A percentile compares a stretch with the other conserved stretches of the same genome.
Evolutionary conservation across 208 protist genomes (phyloP).

Genomic region (Leishmania aethiopica): DNA sequence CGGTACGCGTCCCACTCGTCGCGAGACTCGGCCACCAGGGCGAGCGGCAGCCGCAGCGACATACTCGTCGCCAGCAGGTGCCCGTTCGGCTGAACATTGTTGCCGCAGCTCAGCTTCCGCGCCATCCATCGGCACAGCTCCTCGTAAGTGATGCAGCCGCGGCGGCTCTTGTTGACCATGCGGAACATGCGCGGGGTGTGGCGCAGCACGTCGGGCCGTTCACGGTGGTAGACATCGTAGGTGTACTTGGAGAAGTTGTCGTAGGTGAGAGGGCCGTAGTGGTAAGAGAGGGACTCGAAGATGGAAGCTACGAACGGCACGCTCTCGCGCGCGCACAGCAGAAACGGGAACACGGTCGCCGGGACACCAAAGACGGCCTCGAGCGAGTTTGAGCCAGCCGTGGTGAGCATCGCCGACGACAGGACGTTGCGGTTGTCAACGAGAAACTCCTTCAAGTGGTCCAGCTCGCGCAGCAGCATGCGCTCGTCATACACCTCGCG

Average conservation of each 20-base stretch:
- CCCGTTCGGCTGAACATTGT: constrained; percentile 60
- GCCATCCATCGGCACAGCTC: constrained; percentile 88
- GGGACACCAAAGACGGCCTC: constrained; percentile 88
- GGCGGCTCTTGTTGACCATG: constrained; percentile 72
- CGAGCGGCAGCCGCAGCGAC: constrained; percentile 77
- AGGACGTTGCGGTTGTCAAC: constrained; percentile 73
- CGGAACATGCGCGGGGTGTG: constrained; percentile 84
- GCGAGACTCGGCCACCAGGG: constrained; percentile 59
- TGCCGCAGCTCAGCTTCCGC: constrained; percentile 77
- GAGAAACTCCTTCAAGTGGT: constrained; percentile 75
- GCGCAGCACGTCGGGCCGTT: constrained; percentile 65
- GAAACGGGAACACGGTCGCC: constrained; percentile 85
- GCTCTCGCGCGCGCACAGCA: constrained; percentile 76
- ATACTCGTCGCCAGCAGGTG: constrained; percentile 73
- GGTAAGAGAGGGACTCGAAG: constrained; percentile 51
- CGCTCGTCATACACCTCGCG: constrained; percentile 41
- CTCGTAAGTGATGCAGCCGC: constrained; percentile 81
- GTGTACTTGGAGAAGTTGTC: constrained; percentile 66
- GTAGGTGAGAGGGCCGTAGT: constrained; percentile 68
- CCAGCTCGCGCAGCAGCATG: constrained; percentile 68
- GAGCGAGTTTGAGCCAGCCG: constrained; percentile 70
- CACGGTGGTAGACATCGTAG: constrained; percentile 64
- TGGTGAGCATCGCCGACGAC: constrained; percentile 70
- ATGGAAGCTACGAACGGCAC: constrained; percentile 66
- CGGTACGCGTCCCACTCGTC: constrained; percentile 55